Evolutionary conservation across 352 stramenopile genomes (phyloP), one percentile per base, ranked within the genome.

Genomic region (Phytophthora capsici): DNA sequence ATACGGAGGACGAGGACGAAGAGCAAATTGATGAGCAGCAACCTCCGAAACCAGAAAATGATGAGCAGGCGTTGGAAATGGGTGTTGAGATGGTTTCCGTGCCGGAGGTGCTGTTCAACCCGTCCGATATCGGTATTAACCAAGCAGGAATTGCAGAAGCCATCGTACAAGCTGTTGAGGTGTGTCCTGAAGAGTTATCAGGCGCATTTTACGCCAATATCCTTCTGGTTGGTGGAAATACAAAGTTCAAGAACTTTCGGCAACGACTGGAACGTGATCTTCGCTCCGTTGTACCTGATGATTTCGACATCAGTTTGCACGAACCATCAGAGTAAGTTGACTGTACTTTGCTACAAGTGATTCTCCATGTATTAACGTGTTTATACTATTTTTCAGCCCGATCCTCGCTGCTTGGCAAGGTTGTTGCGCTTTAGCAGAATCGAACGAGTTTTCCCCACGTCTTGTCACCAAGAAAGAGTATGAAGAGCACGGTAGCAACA

Each of bases 41-140:
- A 10, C 16, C 58, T 6, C 34, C 57, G 22, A 30, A 17, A 19
- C 12, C 14, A 13, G 34, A 50, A 1, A 51, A 80, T 17, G 66
- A 87, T 4, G 66, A 85, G 12, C 86, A 98, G 63, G 75, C 84
- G 17, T 63, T 98, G 23, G 78, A 88, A 63, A 86, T 98, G 68
- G 81, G 86, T n/a, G 77, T 88, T 12, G 93, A 98, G 56, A 84
- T 91, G 60, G 86, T 98, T 55, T 72, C 86, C 1, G 90, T 97
- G 20, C 93, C 93, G 0, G 94, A 98, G 64, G 78, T 98, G 10
- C 68, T 98, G 22, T 98, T 98, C 66, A 82, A 91, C 61, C 94
- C 94, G 23, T 96, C 88, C 0, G 93, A 98, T 66, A 95, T 97
- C 66, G 92, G 89, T 10, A 73, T 98, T 41, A 56, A 84, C 34